These are phyloP conservation scores for Phalaenopsis equestris DNA, from an alignment of 106 monocot genomes.

Conservation along the genomic window DNA sequence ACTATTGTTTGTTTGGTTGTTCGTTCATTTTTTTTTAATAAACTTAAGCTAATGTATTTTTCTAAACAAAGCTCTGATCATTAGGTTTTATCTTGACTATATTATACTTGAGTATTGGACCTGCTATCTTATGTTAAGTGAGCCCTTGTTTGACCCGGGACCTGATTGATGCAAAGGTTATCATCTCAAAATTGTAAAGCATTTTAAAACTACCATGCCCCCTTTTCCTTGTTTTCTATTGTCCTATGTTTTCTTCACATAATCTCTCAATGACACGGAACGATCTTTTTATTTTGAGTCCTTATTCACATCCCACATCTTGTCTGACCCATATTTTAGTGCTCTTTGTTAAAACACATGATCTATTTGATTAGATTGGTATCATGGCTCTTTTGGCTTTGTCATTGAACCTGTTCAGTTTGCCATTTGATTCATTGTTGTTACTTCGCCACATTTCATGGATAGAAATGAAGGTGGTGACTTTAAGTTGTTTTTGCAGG, in stretches of 20 bases:
- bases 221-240: neutral
- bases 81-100: neutral
- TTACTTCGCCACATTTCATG: neutral
- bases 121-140: neutral
- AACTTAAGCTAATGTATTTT: neutral
- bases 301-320: neutral
- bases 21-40: neutral
- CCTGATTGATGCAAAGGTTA: neutral
- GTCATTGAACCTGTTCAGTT: neutral
- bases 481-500: conserved; percentile 29
- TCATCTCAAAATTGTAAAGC: neutral
- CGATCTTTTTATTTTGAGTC: neutral
- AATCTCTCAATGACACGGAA: neutral
- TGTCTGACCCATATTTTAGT: neutral
- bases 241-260: neutral
- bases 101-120: neutral
- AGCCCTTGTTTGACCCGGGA: no score
- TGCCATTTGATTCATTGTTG: neutral
- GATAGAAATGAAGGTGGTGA: neutral
- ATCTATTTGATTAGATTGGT: neutral
- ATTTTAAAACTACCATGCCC: neutral
- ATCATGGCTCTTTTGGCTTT: neutral
- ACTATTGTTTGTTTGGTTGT: neutral
- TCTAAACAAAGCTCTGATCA: neutral
- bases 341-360: neutral